Conservation (phyloP, 495 filamentous ascomycete species). For the Hypoxylon lenormandii region DNA sequence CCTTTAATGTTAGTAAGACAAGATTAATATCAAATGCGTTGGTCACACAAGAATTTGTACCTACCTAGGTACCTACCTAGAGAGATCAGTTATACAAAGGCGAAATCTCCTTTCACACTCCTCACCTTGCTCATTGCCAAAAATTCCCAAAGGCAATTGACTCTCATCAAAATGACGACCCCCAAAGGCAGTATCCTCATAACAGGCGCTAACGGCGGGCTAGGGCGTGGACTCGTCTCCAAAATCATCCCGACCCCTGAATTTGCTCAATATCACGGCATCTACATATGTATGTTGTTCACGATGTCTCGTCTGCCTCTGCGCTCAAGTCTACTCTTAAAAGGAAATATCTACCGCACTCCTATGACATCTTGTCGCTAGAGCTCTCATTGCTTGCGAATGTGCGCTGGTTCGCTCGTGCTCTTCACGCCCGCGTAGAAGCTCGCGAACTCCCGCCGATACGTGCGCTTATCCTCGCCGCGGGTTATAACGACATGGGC, state of each 20-base stretch:
- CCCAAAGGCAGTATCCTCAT: constrained; percentile 22
- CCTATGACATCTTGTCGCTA: constrained; percentile 29
- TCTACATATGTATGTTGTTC: constrained; percentile 57
- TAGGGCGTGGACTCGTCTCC: constrained; percentile 62
- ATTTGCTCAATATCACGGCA: constrained; percentile 49
- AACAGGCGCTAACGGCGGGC: constrained; percentile 45
- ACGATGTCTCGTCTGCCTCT: constrained; percentile 45
- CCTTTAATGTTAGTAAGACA: no score
- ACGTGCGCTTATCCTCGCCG: constrained; percentile 59
- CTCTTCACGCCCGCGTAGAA: constrained; percentile 47
- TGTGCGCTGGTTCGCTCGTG: constrained; percentile 17
- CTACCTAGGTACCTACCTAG: no score
- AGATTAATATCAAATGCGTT: no score
- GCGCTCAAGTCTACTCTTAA: constrained; percentile 35
- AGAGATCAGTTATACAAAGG: no score
- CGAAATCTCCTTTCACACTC: no score
- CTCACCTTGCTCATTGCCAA: no score
- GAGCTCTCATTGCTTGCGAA: constrained; percentile 25
- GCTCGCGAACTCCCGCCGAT: constrained; percentile 53
- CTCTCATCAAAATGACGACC: no score
- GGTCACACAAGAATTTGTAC: no score
- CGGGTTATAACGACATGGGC: constrained; percentile 48
- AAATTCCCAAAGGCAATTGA: no score
- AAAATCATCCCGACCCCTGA: constrained; percentile 56
- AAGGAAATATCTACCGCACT: constrained; percentile 4